A percentile compares a stretch with the other conserved stretches of the same genome.
Conservation (phyloP, 1,284 basidiomycete species). For the Boletus smithii region DNA sequence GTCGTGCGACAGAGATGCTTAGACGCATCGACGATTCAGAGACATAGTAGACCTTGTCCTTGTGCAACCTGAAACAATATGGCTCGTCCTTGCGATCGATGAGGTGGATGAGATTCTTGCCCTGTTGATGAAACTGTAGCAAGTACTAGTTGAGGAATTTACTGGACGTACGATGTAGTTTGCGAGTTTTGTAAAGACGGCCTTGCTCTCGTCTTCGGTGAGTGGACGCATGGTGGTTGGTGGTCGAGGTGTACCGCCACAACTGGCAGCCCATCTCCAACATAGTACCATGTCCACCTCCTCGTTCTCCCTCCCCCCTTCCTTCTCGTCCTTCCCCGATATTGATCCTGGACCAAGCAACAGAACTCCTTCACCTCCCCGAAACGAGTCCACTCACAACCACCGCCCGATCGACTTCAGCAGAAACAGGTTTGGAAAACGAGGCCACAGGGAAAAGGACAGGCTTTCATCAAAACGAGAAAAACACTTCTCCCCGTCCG, state of each 20-base stretch:
- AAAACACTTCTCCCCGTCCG: constrained; percentile 21
- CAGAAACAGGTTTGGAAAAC: constrained; percentile 26
- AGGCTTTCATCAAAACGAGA: constrained; percentile 26
- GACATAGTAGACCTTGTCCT: constrained; percentile 91
- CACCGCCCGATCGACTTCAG: constrained; percentile 12
- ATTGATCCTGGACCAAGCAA: constrained; percentile 39
- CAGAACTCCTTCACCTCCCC: constrained; percentile 15
- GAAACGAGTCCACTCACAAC: constrained; percentile 11
- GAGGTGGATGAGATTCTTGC: constrained; percentile 88
- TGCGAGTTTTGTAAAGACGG: constrained; percentile 86
- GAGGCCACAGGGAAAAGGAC: constrained; percentile 30
- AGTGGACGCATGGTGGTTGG: constrained; percentile 65
- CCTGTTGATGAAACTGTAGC: constrained; percentile 41
- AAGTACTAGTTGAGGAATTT: background rate
- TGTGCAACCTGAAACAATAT: constrained; percentile 89
- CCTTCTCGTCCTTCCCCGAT: constrained; percentile 66
- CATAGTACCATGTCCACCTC: constrained; percentile 43
- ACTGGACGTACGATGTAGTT: constrained; percentile 75
- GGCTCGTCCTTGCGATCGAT: constrained; percentile 83
- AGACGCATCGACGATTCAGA: constrained; percentile 92
- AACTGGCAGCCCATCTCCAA: background rate
- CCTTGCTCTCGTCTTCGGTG: constrained; percentile 83
- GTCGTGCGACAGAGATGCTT: constrained; percentile 87
- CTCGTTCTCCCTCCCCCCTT: constrained; percentile 56
- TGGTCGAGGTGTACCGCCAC: constrained; percentile 10